Base-by-base conservation (phyloP, 2,329 filamentous ascomycete genomes). In the Xylaria sp. region DNA sequence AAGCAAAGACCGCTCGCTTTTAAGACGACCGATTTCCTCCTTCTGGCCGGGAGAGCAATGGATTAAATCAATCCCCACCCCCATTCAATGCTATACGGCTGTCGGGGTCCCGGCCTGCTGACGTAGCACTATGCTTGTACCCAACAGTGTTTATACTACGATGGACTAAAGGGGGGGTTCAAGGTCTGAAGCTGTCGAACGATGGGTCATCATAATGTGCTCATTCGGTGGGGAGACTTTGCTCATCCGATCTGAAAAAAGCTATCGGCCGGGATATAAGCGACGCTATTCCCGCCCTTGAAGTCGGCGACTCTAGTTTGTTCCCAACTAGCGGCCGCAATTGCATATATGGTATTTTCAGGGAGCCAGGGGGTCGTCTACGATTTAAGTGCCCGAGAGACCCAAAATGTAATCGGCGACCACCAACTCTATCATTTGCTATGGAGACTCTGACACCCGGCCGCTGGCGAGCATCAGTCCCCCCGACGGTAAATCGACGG, bases 181-280 rank as follows among this genome's bases (percentile, higher is more conserved):
- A 50, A 12, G 23, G n/a, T 41, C 5, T 18, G 51, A 28, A 64
- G 54, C 32, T 41, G n/a, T 64, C 62, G 52, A 34, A 41, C 25
- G 62, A 64, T 58, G 41, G 32, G 62, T 64, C 62, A 64, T 64
- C 62, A 50, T 39, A 64, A 64, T 32, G 10, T 64, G 52, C 54
- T 64, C 62, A 25, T 60, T 64, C 55, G 57, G 41, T 28, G 52
- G 54, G 54, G 23, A 64, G 51, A 8, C 48, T 50, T 20, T n/a
- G 28, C 15, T 41, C 51, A 20, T 9, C 20, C 46, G 44, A 51
- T 34, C 25, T 13, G 37, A 34, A 20, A 64, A n/a, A 34, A 37
- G 34, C 1, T 41, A 7, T 25, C 20, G 44, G 13, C 15, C 6
- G n/a, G 50, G 20, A n/a, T 6, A 25, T 25, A 34, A 41, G n/a